phyloP scores from a whole-genome alignment of 129 eudicot species.

The Artemisia annua region DNA sequence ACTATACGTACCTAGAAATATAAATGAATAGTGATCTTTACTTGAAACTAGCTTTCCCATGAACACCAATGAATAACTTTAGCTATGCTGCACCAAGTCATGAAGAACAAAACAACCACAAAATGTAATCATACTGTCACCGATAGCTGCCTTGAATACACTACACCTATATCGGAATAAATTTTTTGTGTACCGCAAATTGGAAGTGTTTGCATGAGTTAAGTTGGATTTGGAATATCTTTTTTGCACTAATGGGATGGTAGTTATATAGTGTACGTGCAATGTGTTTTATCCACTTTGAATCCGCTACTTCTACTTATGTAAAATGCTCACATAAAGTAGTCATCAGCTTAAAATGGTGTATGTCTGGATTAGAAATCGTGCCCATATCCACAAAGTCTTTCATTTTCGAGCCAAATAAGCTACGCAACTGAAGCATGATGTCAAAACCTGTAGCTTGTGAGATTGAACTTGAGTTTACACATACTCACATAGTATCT shows the following conservation, averaged over 20 bases:
- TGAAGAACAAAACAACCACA: conserved; percentile 54
- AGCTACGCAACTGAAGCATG: too few species aligned
- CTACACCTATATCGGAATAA: conserved; percentile 36
- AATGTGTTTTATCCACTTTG: background rate
- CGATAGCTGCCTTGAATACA: conserved; percentile 41
- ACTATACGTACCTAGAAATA: conserved; percentile 46
- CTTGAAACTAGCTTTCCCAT: conserved; percentile 25
- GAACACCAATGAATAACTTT: conserved; percentile 31
- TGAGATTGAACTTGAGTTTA: too few species aligned
- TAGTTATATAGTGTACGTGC: background rate
- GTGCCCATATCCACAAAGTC: too few species aligned
- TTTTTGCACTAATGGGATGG: background rate
- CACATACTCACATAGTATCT: too few species aligned
- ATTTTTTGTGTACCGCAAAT: background rate
- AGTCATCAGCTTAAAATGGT: too few species aligned
- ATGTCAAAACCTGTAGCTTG: too few species aligned
- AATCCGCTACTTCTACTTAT: too few species aligned
- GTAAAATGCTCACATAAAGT: too few species aligned
- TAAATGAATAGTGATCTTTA: conserved; percentile 43
- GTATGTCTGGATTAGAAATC: too few species aligned
- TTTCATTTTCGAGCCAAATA: too few species aligned
- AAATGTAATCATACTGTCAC: conserved; percentile 47
- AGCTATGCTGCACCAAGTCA: conserved; percentile 44
- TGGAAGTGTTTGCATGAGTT: background rate
- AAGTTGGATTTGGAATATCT: background rate